Evolutionary conservation across 2,329 filamentous ascomycete genomes (phyloP), one percentile per base, ranked within the genome.

Genomic region (Pseudofabraea citricarpa): DNA sequence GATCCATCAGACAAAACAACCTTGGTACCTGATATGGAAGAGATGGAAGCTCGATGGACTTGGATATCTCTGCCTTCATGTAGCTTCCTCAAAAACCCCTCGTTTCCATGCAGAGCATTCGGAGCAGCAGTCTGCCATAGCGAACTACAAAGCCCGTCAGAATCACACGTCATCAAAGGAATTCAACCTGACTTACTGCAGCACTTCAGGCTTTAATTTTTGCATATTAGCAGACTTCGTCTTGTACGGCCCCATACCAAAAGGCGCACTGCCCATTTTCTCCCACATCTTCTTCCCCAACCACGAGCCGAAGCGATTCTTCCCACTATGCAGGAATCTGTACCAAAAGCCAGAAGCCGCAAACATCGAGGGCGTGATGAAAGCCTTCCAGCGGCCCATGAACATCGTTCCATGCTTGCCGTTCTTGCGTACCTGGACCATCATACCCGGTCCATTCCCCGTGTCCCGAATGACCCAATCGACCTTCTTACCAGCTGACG

Each of bases 401-500:
- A 50, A 40, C 13, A 22, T 26, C 2, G 23, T 31, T 19, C 22
- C 44, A 23, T 47, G 47, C 16, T 40, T 33, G 1, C 46, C 46
- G 4, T 22, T 13, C 19, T 23, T 41, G 10, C 46, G 20, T 6
- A 43, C 21, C 26, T 47, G 32, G 1, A 48, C 37, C 43, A 50
- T 50, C 46, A 46, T 42, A 5, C 46, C 43, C 6, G 46, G 48
- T 5, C 48, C 46, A 27, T 46, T 48, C 1, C 46, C 48, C 6
- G 42, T 32, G 4, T 40, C 40, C 10, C 48, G 43, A 21, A 48
- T 48, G 9, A 48, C 22, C 48, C 48, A 51, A 19, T 48, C 46
- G 9, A 48, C 43, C n/a, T 38, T 40, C 35, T 50, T 50, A 3
- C 48, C 45, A 12, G 41, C 36, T 23, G 31, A 18, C 9, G 45